phyloP scores from a whole-genome alignment of 176 grass and related monocot species.

The Rhynchospora pubera region DNA sequence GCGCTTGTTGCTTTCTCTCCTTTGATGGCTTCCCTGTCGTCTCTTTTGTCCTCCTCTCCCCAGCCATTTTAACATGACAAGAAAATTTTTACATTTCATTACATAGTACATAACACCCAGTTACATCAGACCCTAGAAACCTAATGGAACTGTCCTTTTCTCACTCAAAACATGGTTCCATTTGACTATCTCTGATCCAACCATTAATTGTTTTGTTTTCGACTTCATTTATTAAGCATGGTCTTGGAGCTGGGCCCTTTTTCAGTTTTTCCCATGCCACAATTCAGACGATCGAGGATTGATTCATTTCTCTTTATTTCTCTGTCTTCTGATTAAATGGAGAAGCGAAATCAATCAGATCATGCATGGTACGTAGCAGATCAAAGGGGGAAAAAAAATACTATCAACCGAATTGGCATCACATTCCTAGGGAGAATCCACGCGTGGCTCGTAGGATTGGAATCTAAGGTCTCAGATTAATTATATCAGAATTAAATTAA shows the following conservation, averaged over 20 bases:
- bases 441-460: too few relatives aligned
- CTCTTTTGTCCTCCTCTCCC: conserved; percentile 7
- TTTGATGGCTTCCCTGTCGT: conserved; percentile 13
- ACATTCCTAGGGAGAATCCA: too few relatives aligned
- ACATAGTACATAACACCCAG: not conserved
- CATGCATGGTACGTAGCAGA: not conserved
- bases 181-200: not conserved
- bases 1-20: conserved; percentile 17
- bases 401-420: too few relatives aligned
- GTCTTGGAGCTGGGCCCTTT: not conserved
- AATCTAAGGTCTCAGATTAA: too few relatives aligned
- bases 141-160: conserved; percentile 11
- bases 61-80: not conserved
- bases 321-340: not conserved
- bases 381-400: too few relatives aligned
- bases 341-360: not conserved
- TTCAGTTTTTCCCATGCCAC: not conserved
- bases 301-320: not conserved
- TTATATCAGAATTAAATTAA: too few relatives aligned
- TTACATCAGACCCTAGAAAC: conserved; percentile 30
- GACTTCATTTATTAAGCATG: not conserved
- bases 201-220: too few relatives aligned
- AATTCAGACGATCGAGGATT: not conserved
- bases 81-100: not conserved
- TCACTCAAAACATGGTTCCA: not conserved